These are phyloP conservation scores for Smallanthus sonchifolius DNA, from an alignment of 129 eudicot species.

Conservation along the genomic window DNA sequence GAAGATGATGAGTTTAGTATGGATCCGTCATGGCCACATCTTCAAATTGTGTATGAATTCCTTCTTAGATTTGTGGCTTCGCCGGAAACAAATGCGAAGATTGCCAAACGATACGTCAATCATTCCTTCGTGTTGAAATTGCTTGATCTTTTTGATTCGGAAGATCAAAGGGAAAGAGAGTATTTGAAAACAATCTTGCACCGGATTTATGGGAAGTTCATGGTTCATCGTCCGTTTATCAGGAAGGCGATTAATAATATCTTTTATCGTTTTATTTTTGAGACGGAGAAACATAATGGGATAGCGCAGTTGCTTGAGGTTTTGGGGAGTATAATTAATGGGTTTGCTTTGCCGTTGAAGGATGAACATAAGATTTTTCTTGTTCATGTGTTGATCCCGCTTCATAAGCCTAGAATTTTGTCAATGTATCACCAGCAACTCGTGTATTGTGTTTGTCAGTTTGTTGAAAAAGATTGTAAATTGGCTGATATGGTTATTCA, in stretches of 20 bases:
- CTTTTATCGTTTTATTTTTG: slow-evolving; percentile 46
- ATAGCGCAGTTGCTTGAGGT: slow-evolving; percentile 54
- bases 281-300: slow-evolving; percentile 48
- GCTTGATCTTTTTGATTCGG: slow-evolving; percentile 58
- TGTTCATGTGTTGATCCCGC: slow-evolving; percentile 63
- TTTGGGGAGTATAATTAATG: slow-evolving; percentile 59
- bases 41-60: slow-evolving; percentile 72
- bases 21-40: slow-evolving; percentile 84
- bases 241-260: slow-evolving; percentile 56
- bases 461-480: slow-evolving; percentile 66
- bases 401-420: slow-evolving; percentile 59
- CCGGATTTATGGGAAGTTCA: slow-evolving; percentile 54
- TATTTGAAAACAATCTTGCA: slow-evolving; percentile 67
- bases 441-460: slow-evolving; percentile 63
- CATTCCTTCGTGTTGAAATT: slow-evolving; percentile 49
- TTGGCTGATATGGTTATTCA: slow-evolving; percentile 60
- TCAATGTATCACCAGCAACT: slow-evolving; percentile 69
- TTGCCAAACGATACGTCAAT: slow-evolving; percentile 56
- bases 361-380: slow-evolving; percentile 59
- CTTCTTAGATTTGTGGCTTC: slow-evolving; percentile 69
- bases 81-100: slow-evolving; percentile 54
- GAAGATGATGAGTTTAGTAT: slow-evolving; percentile 62
- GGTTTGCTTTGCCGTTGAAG: slow-evolving; percentile 59
- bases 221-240: slow-evolving; percentile 72
- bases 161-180: slow-evolving; percentile 76